phyloP scores from a whole-genome alignment of 306 rosid species.

The Neltuma alba region DNA sequence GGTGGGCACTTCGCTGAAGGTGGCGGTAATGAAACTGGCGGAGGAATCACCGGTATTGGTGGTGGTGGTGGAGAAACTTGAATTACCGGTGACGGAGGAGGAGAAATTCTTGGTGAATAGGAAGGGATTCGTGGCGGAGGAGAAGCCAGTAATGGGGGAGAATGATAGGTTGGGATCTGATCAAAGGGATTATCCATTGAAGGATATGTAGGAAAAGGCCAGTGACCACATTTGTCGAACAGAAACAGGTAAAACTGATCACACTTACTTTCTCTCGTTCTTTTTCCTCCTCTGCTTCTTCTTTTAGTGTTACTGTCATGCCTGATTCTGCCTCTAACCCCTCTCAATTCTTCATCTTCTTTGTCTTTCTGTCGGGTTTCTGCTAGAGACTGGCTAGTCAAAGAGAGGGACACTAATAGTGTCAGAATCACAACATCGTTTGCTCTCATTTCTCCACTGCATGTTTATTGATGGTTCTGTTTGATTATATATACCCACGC shows the following conservation, averaged over 20 bases:
- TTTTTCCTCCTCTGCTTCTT: constrained; percentile 24
- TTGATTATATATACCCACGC: not conserved
- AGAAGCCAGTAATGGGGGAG: not conserved
- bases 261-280: constrained; percentile 42
- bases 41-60: not conserved
- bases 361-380: constrained; percentile 36
- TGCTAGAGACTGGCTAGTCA: constrained; percentile 44
- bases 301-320: constrained; percentile 1
- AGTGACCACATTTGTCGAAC: constrained; percentile 58
- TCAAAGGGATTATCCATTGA: constrained; percentile 57
- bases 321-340: not conserved
- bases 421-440: constrained; percentile 26
- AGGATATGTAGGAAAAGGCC: constrained; percentile 73
- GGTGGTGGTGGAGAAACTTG: constrained; percentile 5
- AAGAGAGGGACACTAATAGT: constrained; percentile 41
- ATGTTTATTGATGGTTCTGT: not conserved
- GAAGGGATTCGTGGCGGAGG: not conserved
- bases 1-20: not conserved
- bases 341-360: constrained; percentile 43
- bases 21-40: not conserved
- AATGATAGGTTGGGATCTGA: constrained; percentile 20
- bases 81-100: not conserved
- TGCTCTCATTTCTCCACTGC: constrained; percentile 56
- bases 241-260: constrained; percentile 66
- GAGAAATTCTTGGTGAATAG: not conserved